These are phyloP conservation scores for Bacidia rubella DNA, from an alignment of 495 filamentous ascomycete genomes.

Conservation along the genomic window DNA sequence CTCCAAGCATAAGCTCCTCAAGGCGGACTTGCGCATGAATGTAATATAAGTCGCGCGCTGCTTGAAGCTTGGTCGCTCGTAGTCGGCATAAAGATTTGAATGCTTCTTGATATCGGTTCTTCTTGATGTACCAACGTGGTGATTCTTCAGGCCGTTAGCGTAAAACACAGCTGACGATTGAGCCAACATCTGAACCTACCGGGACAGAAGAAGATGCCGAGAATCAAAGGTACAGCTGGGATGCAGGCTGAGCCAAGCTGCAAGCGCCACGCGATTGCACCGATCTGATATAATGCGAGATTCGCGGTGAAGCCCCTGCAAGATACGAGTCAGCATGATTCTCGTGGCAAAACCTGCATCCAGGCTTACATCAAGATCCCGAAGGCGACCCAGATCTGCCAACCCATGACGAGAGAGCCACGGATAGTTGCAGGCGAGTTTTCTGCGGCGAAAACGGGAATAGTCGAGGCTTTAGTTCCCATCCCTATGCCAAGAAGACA, in stretches of 20 bases:
- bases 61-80: slow-evolving; percentile 45
- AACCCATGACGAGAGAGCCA: slow-evolving; percentile 50
- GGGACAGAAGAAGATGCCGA: slow-evolving; percentile 51
- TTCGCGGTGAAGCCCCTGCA: slow-evolving; percentile 42
- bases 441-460: slow-evolving; percentile 52
- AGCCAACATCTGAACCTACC: background rate
- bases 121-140: slow-evolving; percentile 56
- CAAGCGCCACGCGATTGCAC: slow-evolving; percentile 45
- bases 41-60: slow-evolving; percentile 54
- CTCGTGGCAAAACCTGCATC: background rate
- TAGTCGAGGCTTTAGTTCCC: slow-evolving; percentile 46
- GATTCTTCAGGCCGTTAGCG: slow-evolving; percentile 32
- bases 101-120: slow-evolving; percentile 39
- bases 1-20: slow-evolving; percentile 34
- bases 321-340: background rate
- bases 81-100: slow-evolving; percentile 47
- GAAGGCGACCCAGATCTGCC: slow-evolving; percentile 47
- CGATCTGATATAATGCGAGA: slow-evolving; percentile 41
- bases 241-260: slow-evolving; percentile 56
- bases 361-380: slow-evolving; percentile 38
- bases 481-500: slow-evolving; percentile 53
- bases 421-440: slow-evolving; percentile 46
- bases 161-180: background rate
- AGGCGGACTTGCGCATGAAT: slow-evolving; percentile 46
- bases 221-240: slow-evolving; percentile 50